phyloP scores from a whole-genome alignment of 306 rosid species.

The Cicer yamashitae region DNA sequence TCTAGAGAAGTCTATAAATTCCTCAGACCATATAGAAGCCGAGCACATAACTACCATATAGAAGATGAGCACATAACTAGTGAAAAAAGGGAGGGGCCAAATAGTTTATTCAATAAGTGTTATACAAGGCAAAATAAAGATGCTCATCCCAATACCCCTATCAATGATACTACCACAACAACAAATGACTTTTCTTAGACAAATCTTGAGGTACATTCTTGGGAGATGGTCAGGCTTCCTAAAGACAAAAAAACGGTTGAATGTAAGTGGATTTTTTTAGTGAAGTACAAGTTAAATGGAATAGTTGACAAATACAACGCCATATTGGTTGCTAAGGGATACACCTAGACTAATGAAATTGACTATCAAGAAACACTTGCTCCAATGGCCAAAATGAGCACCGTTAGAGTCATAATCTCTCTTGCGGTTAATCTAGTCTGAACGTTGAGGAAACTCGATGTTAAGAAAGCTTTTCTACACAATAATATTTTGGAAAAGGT shows the following conservation, averaged over 20 bases:
- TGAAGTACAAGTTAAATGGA: neutral
- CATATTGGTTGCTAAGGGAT: too few species aligned
- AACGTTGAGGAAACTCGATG: neutral
- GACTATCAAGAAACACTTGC: too few species aligned
- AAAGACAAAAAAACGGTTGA: neutral
- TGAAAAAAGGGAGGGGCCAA: neutral
- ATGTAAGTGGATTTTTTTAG: neutral
- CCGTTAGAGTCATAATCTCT: neutral
- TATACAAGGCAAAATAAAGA: neutral
- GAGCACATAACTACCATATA: too few species aligned
- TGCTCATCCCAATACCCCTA: neutral
- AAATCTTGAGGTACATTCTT: neutral
- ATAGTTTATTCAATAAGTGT: neutral
- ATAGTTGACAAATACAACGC: too few species aligned
- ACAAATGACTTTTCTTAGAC: neutral
- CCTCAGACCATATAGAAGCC: neutral
- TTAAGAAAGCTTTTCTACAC: neutral
- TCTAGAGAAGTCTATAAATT: neutral
- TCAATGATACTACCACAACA: neutral
- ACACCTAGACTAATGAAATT: too few species aligned
- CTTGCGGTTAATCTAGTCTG: conserved; percentile 4
- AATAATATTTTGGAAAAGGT: too few species aligned
- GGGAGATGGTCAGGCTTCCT: neutral
- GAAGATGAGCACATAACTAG: neutral
- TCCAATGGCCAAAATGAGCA: neutral